phyloP scores from a whole-genome alignment of 1,284 basidiomycete species.

The Sutorius eximius region DNA sequence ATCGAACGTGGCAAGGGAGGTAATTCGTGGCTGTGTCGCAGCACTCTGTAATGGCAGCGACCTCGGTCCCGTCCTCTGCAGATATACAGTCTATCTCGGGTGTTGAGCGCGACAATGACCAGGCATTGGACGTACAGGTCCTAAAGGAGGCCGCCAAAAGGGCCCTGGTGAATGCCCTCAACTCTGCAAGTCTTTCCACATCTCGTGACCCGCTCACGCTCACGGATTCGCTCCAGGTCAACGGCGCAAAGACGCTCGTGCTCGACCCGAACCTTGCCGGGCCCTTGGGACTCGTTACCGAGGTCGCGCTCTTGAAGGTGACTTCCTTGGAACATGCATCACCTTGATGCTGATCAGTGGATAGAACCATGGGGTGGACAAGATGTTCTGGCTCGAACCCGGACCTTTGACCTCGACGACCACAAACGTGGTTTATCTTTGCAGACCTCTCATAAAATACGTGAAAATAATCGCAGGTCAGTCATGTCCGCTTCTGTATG shows the following conservation, averaged over 20 bases:
- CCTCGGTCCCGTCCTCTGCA: conserved; percentile 25
- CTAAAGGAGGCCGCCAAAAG: conserved; percentile 78
- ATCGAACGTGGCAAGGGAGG: conserved; percentile 5
- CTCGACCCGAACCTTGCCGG: conserved; percentile 88
- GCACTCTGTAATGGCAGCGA: conserved; percentile 31
- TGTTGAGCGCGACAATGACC: conserved; percentile 37
- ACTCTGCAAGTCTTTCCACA: conserved; percentile 57
- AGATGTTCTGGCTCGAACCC: conserved; percentile 98
- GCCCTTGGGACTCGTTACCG: conserved; percentile 89
- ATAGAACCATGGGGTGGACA: conserved; percentile 97
- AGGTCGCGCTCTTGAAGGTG: conserved; percentile 90
- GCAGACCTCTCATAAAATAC: conserved; percentile 82
- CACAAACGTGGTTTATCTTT: conserved; percentile 92
- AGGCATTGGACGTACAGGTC: conserved; percentile 62
- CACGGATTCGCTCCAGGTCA: conserved; percentile 58
- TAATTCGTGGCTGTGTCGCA: conserved; percentile 32
- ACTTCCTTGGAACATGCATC: conserved; percentile 9
- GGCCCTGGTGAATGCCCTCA: conserved; percentile 76
- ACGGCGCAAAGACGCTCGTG: conserved; percentile 94
- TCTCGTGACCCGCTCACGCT: conserved; percentile 1
- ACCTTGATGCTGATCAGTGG: conserved; percentile 1
- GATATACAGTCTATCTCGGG: conserved; percentile 29
- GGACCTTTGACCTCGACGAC: conserved; percentile 83
- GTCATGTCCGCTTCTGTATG: conserved; percentile 19
- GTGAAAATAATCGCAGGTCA: conserved; percentile 90